A percentile compares a stretch with the other conserved stretches of the same genome.
Evolutionary conservation across 2,329 filamentous ascomycete genomes (phyloP).

Genomic region (Westerdykella aurantiaca): DNA sequence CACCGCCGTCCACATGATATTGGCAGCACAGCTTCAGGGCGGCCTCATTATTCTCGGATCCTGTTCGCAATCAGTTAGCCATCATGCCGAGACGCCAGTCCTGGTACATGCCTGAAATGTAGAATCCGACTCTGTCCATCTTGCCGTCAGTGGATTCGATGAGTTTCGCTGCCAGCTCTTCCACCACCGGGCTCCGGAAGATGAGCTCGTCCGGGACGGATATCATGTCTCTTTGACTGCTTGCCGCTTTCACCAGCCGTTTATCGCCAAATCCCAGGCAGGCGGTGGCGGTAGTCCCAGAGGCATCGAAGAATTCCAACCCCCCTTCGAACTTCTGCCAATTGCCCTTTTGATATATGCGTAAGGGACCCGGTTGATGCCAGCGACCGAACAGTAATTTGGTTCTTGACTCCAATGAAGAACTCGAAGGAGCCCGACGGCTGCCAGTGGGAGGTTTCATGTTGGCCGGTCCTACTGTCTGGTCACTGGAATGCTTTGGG

Average conservation of each 20-base stretch:
- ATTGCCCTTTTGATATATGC: no score
- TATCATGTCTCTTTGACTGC: slow-evolving; percentile 46
- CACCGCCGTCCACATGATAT: slow-evolving; percentile 54
- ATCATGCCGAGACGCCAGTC: not conserved
- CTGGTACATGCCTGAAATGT: slow-evolving; percentile 48
- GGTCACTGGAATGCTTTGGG: no score
- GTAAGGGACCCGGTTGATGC: no score
- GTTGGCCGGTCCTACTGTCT: no score
- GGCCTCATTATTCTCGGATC: slow-evolving; percentile 64
- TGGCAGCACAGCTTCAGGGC: slow-evolving; percentile 63
- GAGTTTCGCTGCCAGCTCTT: slow-evolving; percentile 49
- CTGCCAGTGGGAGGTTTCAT: no score
- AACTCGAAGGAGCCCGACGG: no score
- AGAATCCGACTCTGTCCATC: slow-evolving; percentile 52
- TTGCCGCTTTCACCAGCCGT: slow-evolving; percentile 45
- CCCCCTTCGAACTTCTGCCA: slow-evolving; percentile 33
- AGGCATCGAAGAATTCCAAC: slow-evolving; percentile 62
- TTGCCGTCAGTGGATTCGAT: slow-evolving; percentile 47
- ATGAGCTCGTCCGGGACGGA: slow-evolving; percentile 55
- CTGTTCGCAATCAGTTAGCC: slow-evolving; percentile 29
- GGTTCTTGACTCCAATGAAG: no score
- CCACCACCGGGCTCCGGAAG: slow-evolving; percentile 51
- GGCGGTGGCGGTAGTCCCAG: slow-evolving; percentile 66
- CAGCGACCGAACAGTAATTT: no score
- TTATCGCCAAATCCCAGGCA: slow-evolving; percentile 66